Evolutionary conservation across 176 grass and related monocot species (phyloP).

Genomic region (Avena eriantha): DNA sequence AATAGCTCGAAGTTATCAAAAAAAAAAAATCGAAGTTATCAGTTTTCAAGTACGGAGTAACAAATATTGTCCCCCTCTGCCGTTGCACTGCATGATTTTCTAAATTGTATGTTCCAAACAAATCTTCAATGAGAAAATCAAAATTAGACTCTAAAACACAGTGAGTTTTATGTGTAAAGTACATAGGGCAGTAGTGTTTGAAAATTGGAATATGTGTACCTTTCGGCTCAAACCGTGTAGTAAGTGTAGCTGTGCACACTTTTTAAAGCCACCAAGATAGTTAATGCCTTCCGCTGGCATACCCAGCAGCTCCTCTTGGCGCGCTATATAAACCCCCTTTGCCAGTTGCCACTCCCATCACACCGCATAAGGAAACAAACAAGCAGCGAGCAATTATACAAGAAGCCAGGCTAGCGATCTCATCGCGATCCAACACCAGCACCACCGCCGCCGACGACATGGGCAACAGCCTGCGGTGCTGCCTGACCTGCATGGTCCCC

Average conservation of each 20-base stretch:
- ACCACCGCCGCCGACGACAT: conserved; percentile 31
- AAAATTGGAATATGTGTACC: neutral
- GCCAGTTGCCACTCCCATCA: conserved; percentile 34
- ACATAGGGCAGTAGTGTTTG: neutral
- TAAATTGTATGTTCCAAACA: neutral
- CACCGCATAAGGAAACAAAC: conserved; percentile 14
- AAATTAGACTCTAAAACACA: neutral
- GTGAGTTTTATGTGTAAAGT: neutral
- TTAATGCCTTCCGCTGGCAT: conserved; percentile 39
- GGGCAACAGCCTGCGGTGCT: conserved; percentile 95
- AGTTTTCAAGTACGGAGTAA: neutral
- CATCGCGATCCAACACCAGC: neutral
- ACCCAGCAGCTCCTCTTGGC: conserved; percentile 38
- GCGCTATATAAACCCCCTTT: conserved; percentile 50
- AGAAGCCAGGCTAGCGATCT: conserved; percentile 29
- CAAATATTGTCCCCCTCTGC: neutral
- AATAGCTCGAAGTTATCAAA: neutral
- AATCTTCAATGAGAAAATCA: neutral
- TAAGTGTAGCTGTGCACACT: neutral
- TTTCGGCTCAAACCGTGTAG: neutral
- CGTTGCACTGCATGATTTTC: neutral
- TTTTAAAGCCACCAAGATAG: conserved; percentile 37
- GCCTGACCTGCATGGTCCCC: conserved; percentile 84
- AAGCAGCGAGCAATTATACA: conserved; percentile 27
- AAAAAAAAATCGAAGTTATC: neutral